Percentiles rank a stretch among this genome's conserved stretches.
phyloP scores from a whole-genome alignment of 169 alveolate species.

The Perkinsus chesapeaki region DNA sequence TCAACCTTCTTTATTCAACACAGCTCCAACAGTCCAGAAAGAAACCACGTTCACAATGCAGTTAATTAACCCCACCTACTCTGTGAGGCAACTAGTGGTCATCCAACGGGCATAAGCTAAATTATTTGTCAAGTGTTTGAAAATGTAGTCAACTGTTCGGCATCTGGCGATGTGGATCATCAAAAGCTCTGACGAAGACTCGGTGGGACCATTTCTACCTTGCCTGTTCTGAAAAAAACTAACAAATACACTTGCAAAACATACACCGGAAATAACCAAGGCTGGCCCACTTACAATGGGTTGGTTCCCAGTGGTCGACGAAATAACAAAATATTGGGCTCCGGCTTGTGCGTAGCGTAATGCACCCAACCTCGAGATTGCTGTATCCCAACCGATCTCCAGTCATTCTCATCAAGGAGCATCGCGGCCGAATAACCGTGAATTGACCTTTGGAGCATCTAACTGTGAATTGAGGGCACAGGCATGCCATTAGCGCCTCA shows the following conservation, averaged over 20 bases:
- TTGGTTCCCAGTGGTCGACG: conserved; percentile 71
- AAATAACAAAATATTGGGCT: conserved; percentile 68
- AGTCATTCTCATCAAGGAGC: conserved; percentile 52
- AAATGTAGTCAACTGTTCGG: too few relatives aligned
- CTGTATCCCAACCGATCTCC: conserved; percentile 65
- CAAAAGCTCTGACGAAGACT: not conserved
- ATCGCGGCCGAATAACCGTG: not conserved
- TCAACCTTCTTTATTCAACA: too few relatives aligned
- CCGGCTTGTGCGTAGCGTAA: conserved; percentile 69
- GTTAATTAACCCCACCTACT: too few relatives aligned
- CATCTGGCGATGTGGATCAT: not conserved
- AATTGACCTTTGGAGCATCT: not conserved
- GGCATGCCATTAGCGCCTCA: conserved; percentile 42
- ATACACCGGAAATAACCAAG: too few relatives aligned
- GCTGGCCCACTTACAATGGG: conserved; percentile 36
- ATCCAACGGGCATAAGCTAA: too few relatives aligned
- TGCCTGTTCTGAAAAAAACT: not conserved
- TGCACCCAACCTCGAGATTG: conserved; percentile 73
- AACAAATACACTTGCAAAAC: too few relatives aligned
- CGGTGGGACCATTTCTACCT: not conserved
- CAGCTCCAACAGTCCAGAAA: too few relatives aligned
- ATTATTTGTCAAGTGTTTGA: too few relatives aligned
- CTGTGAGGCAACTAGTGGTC: too few relatives aligned
- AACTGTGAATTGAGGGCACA: not conserved
- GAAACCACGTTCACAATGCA: too few relatives aligned